These are phyloP conservation scores for Leonotis leonurus DNA, from an alignment of 257 asterid genomes.

Conservation along the genomic window DNA sequence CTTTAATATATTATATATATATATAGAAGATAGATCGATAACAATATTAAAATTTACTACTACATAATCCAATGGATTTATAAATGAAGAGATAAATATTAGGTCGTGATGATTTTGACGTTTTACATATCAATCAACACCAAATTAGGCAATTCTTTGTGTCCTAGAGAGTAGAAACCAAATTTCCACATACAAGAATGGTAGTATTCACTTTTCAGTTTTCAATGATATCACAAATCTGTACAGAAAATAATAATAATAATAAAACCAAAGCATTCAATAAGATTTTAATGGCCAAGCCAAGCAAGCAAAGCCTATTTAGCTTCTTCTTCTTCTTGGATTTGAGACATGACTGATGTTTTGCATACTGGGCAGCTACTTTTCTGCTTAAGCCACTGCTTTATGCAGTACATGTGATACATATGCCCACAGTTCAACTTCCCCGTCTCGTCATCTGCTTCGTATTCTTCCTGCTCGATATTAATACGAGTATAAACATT, in stretches of 20 bases:
- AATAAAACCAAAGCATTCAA: background rate
- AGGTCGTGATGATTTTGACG: too few relatives aligned
- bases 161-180: background rate
- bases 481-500: too few relatives aligned
- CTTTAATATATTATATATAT: too few relatives aligned
- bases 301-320: background rate
- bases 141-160: background rate
- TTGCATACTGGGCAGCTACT: slow-evolving; percentile 74
- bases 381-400: slow-evolving; percentile 75
- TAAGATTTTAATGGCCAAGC: background rate
- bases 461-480: slow-evolving; percentile 71
- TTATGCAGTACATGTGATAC: slow-evolving; percentile 65
- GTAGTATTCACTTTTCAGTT: too few relatives aligned
- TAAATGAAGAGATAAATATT: too few relatives aligned
- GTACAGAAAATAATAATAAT: slow-evolving; percentile 32
- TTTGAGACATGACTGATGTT: slow-evolving; percentile 40
- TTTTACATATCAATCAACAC: too few relatives aligned
- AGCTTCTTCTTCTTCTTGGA: slow-evolving; percentile 25
- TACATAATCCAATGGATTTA: too few relatives aligned
- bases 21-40: too few relatives aligned
- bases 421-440: slow-evolving; percentile 66
- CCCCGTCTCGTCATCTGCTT: slow-evolving; percentile 63
- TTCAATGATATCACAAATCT: slow-evolving; percentile 23
- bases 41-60: too few relatives aligned
- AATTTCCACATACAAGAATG: slow-evolving; percentile 29